Evolutionary conservation across 495 filamentous ascomycete species (phyloP), one percentile per base, ranked within the genome.

Genomic region (Neurospora sp.): DNA sequence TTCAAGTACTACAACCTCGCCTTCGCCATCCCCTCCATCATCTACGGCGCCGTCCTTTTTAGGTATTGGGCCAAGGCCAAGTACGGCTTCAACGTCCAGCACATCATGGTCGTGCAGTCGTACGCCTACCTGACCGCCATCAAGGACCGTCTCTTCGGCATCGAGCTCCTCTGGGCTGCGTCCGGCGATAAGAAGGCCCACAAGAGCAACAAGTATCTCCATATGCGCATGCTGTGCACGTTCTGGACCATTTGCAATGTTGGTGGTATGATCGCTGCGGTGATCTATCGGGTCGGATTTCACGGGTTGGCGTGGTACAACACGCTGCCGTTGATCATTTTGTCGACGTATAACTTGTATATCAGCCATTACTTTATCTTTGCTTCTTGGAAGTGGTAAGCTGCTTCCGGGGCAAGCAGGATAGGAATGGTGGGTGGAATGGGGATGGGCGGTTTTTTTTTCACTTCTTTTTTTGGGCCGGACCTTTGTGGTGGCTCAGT

Each of bases 1-100:
- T 80, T 79, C 75, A 78, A 79, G 73, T 80, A 80, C 73, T 80
- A 80, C 75, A 80, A 80, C 73, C 72, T 80, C 37, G 77, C 78
- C 6, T 80, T 79, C 22, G 78, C 77, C 44, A 78, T 80, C 61
- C 78, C 77, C 10, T 80, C 78, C 48, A 78, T 80, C 72, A 22
- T 79, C 40, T 80, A 80, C 71, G 77, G 78, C 35, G 74, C 74
- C 14, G 7, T 80, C 31, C 70, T 80, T 2, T 80, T 80, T 31
- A 74, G 78, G 35, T 78, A 71, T 53, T 80, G 78, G 77, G 71
- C 78, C 70, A 78, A 79, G 68, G 77, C 78, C 22, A 70, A 75
- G 44, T 79, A 80, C 75, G 78, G 77, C 38, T 77, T 80, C 76
- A 80, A 80, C 74, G 78, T 79, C 61, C 78, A 80, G 74, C 77